Conservation (phyloP, 1,284 basidiomycete genomes). For the Cystobasidium sp. region DNA sequence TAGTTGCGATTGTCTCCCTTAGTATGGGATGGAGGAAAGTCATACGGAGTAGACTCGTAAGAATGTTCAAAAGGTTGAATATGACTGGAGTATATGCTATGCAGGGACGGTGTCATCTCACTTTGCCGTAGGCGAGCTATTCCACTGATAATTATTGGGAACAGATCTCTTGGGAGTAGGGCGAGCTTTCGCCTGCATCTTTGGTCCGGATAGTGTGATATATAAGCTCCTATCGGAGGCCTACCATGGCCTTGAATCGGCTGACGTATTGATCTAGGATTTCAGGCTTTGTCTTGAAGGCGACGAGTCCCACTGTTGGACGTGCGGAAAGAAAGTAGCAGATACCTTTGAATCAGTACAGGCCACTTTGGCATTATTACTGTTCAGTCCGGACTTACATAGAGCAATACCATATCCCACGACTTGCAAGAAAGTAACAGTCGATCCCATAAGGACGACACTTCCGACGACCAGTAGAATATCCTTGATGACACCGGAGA, state of each 20-base stretch:
- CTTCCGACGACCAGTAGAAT: conserved; percentile 60
- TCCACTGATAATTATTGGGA: no score
- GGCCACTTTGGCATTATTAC: neutral
- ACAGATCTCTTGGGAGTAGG: no score
- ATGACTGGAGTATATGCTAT: no score
- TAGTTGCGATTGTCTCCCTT: no score
- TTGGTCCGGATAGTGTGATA: neutral
- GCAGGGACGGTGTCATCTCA: no score
- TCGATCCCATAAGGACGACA: conserved; percentile 59
- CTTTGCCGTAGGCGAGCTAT: no score
- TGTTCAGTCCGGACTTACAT: conserved; percentile 10
- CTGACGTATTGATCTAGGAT: conserved; percentile 46
- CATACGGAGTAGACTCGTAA: no score
- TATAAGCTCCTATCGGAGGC: conserved; percentile 1
- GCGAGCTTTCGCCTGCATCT: no score
- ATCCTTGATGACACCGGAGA: conserved; percentile 59
- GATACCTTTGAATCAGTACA: neutral
- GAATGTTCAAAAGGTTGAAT: no score
- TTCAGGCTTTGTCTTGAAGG: conserved; percentile 57
- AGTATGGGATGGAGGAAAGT: no score
- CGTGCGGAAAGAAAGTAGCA: conserved; percentile 47
- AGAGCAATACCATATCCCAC: conserved; percentile 50
- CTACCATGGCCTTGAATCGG: conserved; percentile 28
- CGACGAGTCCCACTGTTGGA: conserved; percentile 55
- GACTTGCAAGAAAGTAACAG: conserved; percentile 58